Base-by-base conservation (phyloP, 2,329 filamentous ascomycete species). In the Zalaria obscura region DNA sequence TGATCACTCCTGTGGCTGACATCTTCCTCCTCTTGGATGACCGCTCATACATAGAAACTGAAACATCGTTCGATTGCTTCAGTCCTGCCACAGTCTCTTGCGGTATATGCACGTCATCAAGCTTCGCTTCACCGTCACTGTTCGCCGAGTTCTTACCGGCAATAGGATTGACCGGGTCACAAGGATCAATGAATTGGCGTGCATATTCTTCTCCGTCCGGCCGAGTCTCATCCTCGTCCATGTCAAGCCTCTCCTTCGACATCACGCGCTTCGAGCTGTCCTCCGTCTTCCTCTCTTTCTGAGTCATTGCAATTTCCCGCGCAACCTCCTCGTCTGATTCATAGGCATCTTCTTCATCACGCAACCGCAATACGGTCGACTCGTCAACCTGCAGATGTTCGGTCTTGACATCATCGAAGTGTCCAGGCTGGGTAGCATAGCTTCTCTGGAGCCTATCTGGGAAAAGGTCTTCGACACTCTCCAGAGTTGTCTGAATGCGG, bases 381-480 rank as follows among this genome's bases (percentile, higher is more conserved):
- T 85, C 79, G 49, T 88, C 79, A 4, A 86, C 76, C 25, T 78
- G 66, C 18, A 59, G 52, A 5, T 54, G 47, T 4, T 52, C 50
- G n/a, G 39, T 36, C 4, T 49, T 47, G 8, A 36, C 27, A 10
- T 42, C 39, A 11, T 42, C 35, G 8, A 35, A 25, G 8, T 36
- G 33, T 5, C 25, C 27, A n/a, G 34, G 9, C 2, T 9, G n/a
- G 11, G 25, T n/a, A 4, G 7, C 18, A 2, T 11, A 39, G 10
- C 10, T 40, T 18, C 41, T 36, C 36, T 38, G 46, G 25, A 87
- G 60, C 38, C 76, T 82, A 18, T 74, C 70, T 0, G 83, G 81
- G 55, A 83, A 94, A 10, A 98, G 67, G 55, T 96, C 89, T 55
- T 88, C 81, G 1, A 96, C 79, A 40, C 89, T 88, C 53, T 93